Evolutionary conservation across 768 basidiomycete genomes (phyloP), one percentile per base, ranked within the genome.

Genomic region (Mycena latifolia): DNA sequence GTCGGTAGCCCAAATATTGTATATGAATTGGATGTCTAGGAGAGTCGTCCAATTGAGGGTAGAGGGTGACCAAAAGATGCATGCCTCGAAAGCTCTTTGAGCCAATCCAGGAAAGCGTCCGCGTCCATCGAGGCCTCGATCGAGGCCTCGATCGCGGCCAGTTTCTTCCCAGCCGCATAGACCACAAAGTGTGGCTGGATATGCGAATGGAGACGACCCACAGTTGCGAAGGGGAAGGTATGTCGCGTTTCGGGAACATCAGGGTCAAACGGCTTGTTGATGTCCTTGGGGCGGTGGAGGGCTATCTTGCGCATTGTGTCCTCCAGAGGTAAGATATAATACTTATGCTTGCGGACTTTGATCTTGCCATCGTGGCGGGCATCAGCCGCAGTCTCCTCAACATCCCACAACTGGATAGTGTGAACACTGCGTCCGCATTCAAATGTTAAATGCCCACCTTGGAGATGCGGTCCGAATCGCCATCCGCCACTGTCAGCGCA

Each of bases 121-220:
- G n/a, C 20, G 17, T 27, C 31, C 29, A 20, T 41, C 54, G n/a
- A n/a, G n/a, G n/a, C n/a, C n/a, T 27, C 51, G 20, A 31, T 41
- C 54, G 7, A 2, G 20, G 2, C 12, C 41, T 55, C 41, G 28
- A 37, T 20, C 12, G 20, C 20, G 1, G 31, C 47, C 46, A 61
- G 39, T 28, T 61, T 61, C 27, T 3, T 10, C 7, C 59, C 59
- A 20, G 18, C 39, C 14, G 59, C 35, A n/a, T 28, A 61, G 27
- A 61, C 33, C 5, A 31, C 59, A 15, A 61, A 52, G 11, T 61
- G 59, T 1, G 59, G 59, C 11, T 43, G 48, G 14, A 52, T 31
- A 14, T 61, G 59, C 11, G 59, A 61, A 5, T 15, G 1, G 10
- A 61, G 39, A 17, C 35, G 25, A 3, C 50, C 50, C 25, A 61